Conservation (phyloP, 768 basidiomycete genomes). For the Phanerochaete sordida region DNA sequence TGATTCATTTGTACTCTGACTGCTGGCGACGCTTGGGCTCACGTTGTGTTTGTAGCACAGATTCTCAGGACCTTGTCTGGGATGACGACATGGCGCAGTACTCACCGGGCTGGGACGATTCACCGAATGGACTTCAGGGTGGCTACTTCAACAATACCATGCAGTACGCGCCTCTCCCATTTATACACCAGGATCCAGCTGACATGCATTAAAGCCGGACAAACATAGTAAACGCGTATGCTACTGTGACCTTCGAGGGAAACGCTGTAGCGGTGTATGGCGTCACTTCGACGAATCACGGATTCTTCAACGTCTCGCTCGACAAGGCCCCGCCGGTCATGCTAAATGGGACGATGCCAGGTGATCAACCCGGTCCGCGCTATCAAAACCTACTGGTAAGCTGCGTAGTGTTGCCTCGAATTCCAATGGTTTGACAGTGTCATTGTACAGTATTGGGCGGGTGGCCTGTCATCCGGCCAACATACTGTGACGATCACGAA, state of each 20-base stretch:
- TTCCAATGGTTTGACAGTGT: too few relatives aligned
- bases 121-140: not conserved
- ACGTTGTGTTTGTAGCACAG: not conserved
- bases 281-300: conserved; percentile 6
- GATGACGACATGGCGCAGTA: not conserved
- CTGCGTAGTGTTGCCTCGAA: too few relatives aligned
- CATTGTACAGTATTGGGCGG: not conserved
- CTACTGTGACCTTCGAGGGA: not conserved
- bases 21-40: not conserved
- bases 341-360: conserved; percentile 1
- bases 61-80: not conserved
- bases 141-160: not conserved
- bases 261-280: not conserved
- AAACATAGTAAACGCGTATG: not conserved
- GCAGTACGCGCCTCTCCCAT: not conserved
- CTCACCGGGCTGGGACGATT: not conserved
- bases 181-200: too few relatives aligned
- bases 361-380: not conserved
- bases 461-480: not conserved
- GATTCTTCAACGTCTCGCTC: conserved; percentile 1
- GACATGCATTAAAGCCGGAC: too few relatives aligned
- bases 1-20: not conserved
- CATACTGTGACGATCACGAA: not conserved
- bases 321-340: not conserved
- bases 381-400: conserved; percentile 7